phyloP scores from a whole-genome alignment of 108 stramenopile species.

The Craspedostauros australis region DNA sequence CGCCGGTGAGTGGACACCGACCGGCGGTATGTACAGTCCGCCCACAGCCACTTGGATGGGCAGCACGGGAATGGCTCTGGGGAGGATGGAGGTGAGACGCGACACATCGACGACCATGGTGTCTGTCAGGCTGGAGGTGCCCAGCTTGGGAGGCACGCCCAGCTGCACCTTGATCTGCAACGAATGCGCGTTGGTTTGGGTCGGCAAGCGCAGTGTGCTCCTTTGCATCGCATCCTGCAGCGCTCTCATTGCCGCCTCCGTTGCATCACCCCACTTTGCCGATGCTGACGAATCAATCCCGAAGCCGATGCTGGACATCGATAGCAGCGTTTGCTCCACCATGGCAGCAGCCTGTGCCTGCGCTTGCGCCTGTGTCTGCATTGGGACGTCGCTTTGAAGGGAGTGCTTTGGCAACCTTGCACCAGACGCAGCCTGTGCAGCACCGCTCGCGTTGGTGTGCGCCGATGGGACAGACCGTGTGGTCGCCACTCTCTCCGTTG shows the following conservation, averaged over 20 bases:
- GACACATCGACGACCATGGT: slow-evolving; percentile 25
- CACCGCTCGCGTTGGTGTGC: not conserved
- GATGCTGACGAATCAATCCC: slow-evolving; percentile 27
- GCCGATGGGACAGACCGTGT: not conserved
- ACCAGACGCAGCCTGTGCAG: not conserved
- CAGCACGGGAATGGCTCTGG: slow-evolving; percentile 11
- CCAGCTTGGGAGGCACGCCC: slow-evolving; percentile 36
- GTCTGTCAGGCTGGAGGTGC: not conserved
- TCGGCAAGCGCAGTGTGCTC: slow-evolving; percentile 16
- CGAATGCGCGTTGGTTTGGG: not conserved
- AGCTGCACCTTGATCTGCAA: slow-evolving; percentile 29
- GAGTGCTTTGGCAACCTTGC: not conserved
- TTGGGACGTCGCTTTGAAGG: no score
- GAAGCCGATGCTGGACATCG: slow-evolving; percentile 32
- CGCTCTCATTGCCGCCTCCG: slow-evolving; percentile 36
- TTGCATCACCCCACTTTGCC: slow-evolving; percentile 23
- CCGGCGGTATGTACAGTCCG: slow-evolving; percentile 19
- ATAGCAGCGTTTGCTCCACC: slow-evolving; percentile 8
- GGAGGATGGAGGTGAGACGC: slow-evolving; percentile 11
- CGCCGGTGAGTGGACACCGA: slow-evolving; percentile 5
- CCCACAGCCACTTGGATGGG: slow-evolving; percentile 27
- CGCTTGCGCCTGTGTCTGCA: no score
- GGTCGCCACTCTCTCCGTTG: not conserved
- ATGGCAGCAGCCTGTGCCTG: no score
- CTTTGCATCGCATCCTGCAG: slow-evolving; percentile 46